Evolutionary conservation across 2,329 filamentous ascomycete genomes (phyloP), one percentile per base, ranked within the genome.

Genomic region (Aspergillus sp.): DNA sequence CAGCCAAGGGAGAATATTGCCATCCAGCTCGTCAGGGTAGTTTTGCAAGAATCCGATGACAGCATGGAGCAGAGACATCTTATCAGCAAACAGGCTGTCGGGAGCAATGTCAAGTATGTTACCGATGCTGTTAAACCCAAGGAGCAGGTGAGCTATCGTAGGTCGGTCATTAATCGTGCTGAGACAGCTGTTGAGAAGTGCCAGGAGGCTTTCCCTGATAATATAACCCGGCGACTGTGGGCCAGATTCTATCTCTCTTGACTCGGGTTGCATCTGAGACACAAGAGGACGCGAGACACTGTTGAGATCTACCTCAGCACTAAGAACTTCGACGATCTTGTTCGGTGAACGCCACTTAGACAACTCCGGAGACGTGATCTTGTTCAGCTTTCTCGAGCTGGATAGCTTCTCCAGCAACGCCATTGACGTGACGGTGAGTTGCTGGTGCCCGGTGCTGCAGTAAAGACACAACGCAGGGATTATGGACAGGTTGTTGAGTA

Each of bases 241-340:
- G 58, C 90, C 88, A 62, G 85, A 85, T 53, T 89, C 88, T n/a
- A 90, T 78, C 68, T 97, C 93, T 58, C 95, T 83, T 2, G 84
- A 79, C 30, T 87, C 82, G 47, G 81, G 76, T 43, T 85, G 80
- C 70, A 96, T 84, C 70, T 92, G 88, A 1, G 85, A 81, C 10
- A 88, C 85, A 56, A 97, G 86, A 0, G 89, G 87, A 41, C 87
- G 85, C 0, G 91, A 85, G 57, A 98, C 91, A n/a, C 88, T 85
- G 61, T 93, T 89, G 36, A 92, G 85, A 70, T 94, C 89, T 45
- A 90, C 87, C 67, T 93, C 87, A 51, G 89, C 88, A 69, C 96
- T 92, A 55, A 99, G 81, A n/a, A 92, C 89, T 60, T 93, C 91
- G 55, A 97, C 90, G 21, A 93, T 89, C 75, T 93, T 91, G 80